Evolutionary conservation across 495 filamentous ascomycete genomes (phyloP), one percentile per base, ranked within the genome.

Genomic region (Tuber melanosporum): DNA sequence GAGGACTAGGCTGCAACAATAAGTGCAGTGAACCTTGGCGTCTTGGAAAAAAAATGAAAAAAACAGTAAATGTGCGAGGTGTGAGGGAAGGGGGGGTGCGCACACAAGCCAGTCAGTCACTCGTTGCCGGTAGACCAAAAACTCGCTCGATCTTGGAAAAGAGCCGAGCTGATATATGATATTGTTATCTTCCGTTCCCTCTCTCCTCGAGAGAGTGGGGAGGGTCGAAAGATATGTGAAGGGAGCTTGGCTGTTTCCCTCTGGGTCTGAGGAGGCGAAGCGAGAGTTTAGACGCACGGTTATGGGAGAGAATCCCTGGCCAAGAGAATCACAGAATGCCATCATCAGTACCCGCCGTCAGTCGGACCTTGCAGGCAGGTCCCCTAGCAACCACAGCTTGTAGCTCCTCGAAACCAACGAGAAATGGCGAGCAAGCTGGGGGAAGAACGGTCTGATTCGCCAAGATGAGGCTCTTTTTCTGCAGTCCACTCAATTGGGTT

Each of bases 131-230:
- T 41, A 0, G 52, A 62, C 52, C 52, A 5, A n/a, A 62, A 62
- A 26, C 52, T n/a, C 22, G 0, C 52, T 62, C 57, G 14, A 74
- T 78, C 71, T 62, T 71, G 73, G 76, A 71, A 73, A 49, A 74
- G 41, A 73, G n/a, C n/a, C 71, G 77, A 80, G 73, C 73, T 80
- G 71, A 80, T 80, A 80, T 80, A 80, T 74, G 78, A 80, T 80
- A 72, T 73, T 73, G 72, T 79, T 66, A 32, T 36, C 47, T 47
- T 75, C 70, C 77, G 42, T 15, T 73, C 62, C 47, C 76, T 57
- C 71, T 42, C 46, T 42, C 46, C 5, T 36, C 26, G 57, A 19
- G 15, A 17, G 32, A 32, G 57, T 36, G 57, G 26, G 26, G 32
- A 3, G 2, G 57, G 1, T 14, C 14, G 57, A 66, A 36, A 36